A percentile compares a stretch with the other conserved stretches of the same genome.
Conservation (phyloP, 768 basidiomycete genomes). For the Rhizopogon vinicolor region DNA sequence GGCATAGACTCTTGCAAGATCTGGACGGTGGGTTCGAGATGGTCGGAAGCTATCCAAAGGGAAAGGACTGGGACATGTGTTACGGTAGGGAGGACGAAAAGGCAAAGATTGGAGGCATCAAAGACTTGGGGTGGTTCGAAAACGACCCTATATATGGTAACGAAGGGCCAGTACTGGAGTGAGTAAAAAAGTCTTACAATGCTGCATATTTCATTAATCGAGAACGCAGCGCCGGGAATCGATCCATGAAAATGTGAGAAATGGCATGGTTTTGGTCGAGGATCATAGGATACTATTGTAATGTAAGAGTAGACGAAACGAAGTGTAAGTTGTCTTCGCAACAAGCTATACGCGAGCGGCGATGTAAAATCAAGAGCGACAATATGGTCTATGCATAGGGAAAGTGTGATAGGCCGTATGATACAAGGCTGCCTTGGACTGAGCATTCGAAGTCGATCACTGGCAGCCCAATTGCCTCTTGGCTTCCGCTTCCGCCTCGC, state of each 20-base stretch:
- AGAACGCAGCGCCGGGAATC: too few species aligned
- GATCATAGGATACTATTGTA: too few species aligned
- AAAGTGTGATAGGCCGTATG: background rate
- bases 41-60: conserved; percentile 36
- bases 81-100: conserved; percentile 30
- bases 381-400: background rate
- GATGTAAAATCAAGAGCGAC: background rate
- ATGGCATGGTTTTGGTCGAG: background rate
- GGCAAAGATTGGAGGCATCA: conserved; percentile 21
- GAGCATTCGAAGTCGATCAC: background rate
- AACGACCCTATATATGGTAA: conserved; percentile 37
- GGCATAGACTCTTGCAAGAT: conserved; percentile 31
- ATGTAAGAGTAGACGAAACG: background rate
- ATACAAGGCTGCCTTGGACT: background rate
- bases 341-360: background rate
- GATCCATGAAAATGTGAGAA: background rate
- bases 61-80: conserved; percentile 35
- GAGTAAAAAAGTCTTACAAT: conserved; percentile 4
- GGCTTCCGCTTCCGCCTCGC: conserved; percentile 59
- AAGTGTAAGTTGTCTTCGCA: background rate
- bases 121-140: conserved; percentile 30
- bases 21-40: conserved; percentile 29
- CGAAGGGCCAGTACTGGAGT: conserved; percentile 31
- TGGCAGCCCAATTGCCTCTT: conserved; percentile 30
- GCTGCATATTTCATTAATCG: too few species aligned